A percentile compares a stretch with the other conserved stretches of the same genome.
phyloP scores from a whole-genome alignment of 2,329 filamentous ascomycete genomes.

The Stagonosporopsis vannaccii region DNA sequence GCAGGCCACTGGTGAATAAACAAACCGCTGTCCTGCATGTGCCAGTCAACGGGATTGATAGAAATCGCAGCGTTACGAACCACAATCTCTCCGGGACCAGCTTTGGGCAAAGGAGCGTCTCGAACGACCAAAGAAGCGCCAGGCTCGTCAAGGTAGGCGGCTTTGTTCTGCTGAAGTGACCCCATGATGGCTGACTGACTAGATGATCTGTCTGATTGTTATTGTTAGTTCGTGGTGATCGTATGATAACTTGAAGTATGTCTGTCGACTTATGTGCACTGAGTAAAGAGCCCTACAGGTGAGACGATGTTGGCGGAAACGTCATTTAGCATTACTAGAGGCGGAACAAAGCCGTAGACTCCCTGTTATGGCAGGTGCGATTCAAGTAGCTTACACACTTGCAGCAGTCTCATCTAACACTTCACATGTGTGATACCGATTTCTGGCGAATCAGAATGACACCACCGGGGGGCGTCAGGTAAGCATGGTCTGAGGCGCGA shows the following conservation, averaged over 20 bases:
- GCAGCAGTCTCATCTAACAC: background rate
- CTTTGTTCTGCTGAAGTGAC: constrained; percentile 23
- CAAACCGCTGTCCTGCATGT: constrained; percentile 36
- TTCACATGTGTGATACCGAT: background rate
- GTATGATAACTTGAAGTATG: too few relatives aligned
- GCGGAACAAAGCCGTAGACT: background rate
- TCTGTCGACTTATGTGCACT: background rate
- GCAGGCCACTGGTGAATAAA: constrained; percentile 42
- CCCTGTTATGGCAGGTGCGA: background rate
- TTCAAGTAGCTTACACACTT: background rate
- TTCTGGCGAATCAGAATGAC: background rate
- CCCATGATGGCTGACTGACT: background rate
- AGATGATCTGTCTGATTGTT: too few relatives aligned
- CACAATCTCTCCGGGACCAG: constrained; percentile 32
- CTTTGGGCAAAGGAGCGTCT: constrained; percentile 30
- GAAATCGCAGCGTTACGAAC: constrained; percentile 39
- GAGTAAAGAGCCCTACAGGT: background rate
- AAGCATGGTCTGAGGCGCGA: background rate
- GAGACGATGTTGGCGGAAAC: background rate
- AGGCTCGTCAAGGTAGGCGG: constrained; percentile 33
- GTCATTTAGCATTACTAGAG: background rate
- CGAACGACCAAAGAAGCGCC: constrained; percentile 26
- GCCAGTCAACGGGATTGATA: constrained; percentile 37
- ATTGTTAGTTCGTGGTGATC: too few relatives aligned
- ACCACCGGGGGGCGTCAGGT: background rate